phyloP scores from a whole-genome alignment of 805 yeast species.

The Saccharomyces paradoxus region DNA sequence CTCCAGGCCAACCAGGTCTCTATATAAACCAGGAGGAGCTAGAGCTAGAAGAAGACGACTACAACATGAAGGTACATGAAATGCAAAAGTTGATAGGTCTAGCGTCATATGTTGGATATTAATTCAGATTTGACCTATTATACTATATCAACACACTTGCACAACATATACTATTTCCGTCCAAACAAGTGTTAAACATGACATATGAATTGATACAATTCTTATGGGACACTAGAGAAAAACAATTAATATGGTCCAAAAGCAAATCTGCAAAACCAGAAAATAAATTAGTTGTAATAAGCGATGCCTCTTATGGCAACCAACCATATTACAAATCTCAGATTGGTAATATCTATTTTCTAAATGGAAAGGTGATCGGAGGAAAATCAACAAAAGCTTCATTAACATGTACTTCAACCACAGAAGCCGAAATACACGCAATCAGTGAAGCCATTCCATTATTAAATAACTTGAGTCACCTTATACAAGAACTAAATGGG shows the following conservation, averaged over 20 bases:
- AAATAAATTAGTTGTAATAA: background rate
- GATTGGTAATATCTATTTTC: background rate
- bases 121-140: background rate
- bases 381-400: background rate
- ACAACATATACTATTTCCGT: constrained; percentile 5
- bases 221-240: constrained; percentile 3
- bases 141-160: background rate
- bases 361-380: background rate
- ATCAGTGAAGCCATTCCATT: background rate
- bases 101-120: background rate
- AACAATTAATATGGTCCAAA: constrained; percentile 4
- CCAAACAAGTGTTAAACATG: constrained; percentile 1
- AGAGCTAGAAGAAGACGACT: background rate
- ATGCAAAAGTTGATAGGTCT: background rate
- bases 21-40: constrained; percentile 3
- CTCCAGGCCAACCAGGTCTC: constrained; percentile 9
- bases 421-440: constrained; percentile 1
- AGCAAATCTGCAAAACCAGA: background rate
- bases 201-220: constrained; percentile 1
- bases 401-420: background rate
- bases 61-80: background rate
- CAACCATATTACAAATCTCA: constrained; percentile 4
- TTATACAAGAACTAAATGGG: background rate
- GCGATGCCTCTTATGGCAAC: constrained; percentile 3
- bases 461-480: background rate